These are phyloP conservation scores for Parafenestella ontariensis DNA, from an alignment of 2,329 filamentous ascomycete genomes.

Conservation along the genomic window DNA sequence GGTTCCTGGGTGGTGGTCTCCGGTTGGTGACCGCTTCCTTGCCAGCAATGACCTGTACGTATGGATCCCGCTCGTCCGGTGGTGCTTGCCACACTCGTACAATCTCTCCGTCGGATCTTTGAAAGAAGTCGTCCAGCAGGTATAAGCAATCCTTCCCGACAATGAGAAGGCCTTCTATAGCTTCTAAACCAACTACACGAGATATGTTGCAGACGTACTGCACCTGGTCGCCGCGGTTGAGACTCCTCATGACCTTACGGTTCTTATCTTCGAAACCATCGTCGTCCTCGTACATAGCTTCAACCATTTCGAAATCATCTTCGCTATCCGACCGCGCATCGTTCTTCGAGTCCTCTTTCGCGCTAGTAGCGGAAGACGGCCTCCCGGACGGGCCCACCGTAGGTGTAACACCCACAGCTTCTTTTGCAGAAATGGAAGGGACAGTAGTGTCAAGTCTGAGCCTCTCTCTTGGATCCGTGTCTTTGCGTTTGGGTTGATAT, in stretches of 20 bases:
- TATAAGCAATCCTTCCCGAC: conserved; percentile 92
- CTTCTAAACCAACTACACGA: conserved; percentile 90
- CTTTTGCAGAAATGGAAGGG: conserved; percentile 36
- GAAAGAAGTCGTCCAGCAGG: conserved; percentile 95
- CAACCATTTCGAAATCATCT: conserved; percentile 94
- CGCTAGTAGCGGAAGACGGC: conserved; percentile 26
- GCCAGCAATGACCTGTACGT: conserved; percentile 90
- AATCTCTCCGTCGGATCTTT: conserved; percentile 92
- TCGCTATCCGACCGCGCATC: conserved; percentile 63
- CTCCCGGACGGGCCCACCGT: conserved; percentile 25
- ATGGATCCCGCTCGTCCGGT: conserved; percentile 89
- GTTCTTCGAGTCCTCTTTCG: conserved; percentile 45
- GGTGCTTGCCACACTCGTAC: conserved; percentile 96
- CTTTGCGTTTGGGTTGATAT: conserved; percentile 84
- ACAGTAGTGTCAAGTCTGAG: conserved; percentile 57
- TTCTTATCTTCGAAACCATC: conserved; percentile 97
- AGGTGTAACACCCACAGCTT: conserved; percentile 40
- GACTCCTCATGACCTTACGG: conserved; percentile 92
- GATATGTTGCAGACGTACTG: conserved; percentile 96
- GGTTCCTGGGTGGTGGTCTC: conserved; percentile 37
- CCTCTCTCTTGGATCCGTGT: conserved; percentile 60
- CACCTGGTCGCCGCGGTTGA: conserved; percentile 89
- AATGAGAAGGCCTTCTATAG: conserved; percentile 90
- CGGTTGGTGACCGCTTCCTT: conserved; percentile 67
- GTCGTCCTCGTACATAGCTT: conserved; percentile 85